Conservation (phyloP, 129 eudicot species). For the Calendula officinalis region DNA sequence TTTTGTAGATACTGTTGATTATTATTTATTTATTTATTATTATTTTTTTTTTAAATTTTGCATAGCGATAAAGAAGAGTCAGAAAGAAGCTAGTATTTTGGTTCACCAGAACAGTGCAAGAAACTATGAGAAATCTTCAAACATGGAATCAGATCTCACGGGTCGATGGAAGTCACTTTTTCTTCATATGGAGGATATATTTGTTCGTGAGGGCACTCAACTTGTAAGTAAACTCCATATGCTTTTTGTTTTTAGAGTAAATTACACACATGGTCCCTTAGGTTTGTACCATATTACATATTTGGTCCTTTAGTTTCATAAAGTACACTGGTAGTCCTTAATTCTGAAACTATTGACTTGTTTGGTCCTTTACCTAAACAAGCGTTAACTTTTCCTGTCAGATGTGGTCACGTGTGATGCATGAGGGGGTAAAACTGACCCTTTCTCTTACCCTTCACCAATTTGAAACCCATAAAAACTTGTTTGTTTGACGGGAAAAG, state of each 20-base stretch:
- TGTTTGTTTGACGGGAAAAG: too few species aligned
- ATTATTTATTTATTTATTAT: neutral
- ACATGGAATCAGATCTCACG: constrained; percentile 60
- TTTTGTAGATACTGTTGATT: constrained; percentile 6
- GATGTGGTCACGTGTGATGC: too few species aligned
- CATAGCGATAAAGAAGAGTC: constrained; percentile 67
- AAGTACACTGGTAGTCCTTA: too few species aligned
- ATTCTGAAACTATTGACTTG: too few species aligned
- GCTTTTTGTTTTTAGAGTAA: neutral
- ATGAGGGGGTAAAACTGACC: too few species aligned
- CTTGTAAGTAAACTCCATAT: constrained; percentile 54
- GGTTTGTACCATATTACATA: too few species aligned
- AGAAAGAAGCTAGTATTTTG: constrained; percentile 80
- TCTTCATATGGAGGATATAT: constrained; percentile 61
- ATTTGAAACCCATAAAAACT: too few species aligned
- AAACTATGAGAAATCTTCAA: constrained; percentile 27
- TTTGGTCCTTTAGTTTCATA: too few species aligned
- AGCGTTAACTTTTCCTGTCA: too few species aligned
- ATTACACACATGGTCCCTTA: too few species aligned
- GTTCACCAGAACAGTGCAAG: constrained; percentile 41
- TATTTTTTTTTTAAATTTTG: neutral
- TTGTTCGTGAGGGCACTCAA: constrained; percentile 68
- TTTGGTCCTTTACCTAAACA: too few species aligned
- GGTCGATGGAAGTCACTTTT: constrained; percentile 82
- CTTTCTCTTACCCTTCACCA: too few species aligned